phyloP scores from a whole-genome alignment of 2,329 filamentous ascomycete species.

The Acrodontium crateriforme region DNA sequence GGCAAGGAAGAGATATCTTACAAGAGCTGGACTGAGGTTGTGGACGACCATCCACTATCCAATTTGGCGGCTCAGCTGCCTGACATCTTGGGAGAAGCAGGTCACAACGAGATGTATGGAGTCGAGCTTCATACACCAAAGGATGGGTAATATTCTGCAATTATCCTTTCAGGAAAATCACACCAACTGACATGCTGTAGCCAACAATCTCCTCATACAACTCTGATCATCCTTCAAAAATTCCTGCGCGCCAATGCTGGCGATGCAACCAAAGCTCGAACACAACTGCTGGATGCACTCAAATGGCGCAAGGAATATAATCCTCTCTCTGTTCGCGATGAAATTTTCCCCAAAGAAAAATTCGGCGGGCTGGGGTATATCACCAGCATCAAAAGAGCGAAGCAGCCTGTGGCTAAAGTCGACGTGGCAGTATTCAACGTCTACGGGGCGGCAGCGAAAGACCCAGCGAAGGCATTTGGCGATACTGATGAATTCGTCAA shows the following conservation, averaged over 20 bases:
- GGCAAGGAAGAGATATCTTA: too few species aligned
- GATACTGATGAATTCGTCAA: conserved; percentile 69
- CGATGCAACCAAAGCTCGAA: conserved; percentile 57
- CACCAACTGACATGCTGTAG: conserved; percentile 7
- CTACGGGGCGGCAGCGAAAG: conserved; percentile 72
- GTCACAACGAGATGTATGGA: conserved; percentile 75
- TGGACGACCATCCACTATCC: conserved; percentile 12
- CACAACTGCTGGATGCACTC: conserved; percentile 66
- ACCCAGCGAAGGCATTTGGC: conserved; percentile 67
- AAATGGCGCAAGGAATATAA: conserved; percentile 70
- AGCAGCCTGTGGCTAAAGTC: conserved; percentile 40
- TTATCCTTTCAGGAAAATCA: conserved; percentile 9
- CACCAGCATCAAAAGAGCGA: conserved; percentile 49
- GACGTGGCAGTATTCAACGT: conserved; percentile 81
- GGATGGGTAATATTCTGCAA: conserved; percentile 20
- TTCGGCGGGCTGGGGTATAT: conserved; percentile 73
- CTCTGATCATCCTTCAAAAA: conserved; percentile 78
- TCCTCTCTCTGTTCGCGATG: conserved; percentile 49
- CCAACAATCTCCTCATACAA: conserved; percentile 46
- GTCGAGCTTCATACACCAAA: conserved; percentile 42
- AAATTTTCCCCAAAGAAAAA: conserved; percentile 50
- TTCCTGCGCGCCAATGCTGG: conserved; percentile 82
- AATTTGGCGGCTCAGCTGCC: conserved; percentile 44
- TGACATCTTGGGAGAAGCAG: conserved; percentile 41
- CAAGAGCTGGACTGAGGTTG: neutral